Conservation (phyloP, 1,284 basidiomycete species). For the Heliocybe sulcata region DNA sequence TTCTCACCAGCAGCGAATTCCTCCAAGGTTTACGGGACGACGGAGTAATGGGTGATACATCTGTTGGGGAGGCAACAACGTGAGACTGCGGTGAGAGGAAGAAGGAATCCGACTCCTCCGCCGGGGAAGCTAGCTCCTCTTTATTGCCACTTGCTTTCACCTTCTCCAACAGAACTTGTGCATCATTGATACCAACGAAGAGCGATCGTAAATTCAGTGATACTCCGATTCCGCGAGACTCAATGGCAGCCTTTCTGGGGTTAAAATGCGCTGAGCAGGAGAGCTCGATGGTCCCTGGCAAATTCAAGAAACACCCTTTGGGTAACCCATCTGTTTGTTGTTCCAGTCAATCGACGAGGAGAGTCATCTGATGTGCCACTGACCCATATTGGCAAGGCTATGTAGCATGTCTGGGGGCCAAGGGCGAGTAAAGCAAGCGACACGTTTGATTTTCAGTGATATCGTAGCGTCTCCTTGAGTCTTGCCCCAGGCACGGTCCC, state of each 20-base stretch:
- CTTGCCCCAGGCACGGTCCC: conserved; percentile 61
- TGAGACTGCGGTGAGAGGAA: conserved; percentile 8
- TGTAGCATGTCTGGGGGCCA: conserved; percentile 7
- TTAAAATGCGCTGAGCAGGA: conserved; percentile 46
- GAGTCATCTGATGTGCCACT: background rate
- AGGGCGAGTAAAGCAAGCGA: conserved; percentile 34
- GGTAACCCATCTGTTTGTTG: conserved; percentile 2
- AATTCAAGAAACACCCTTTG: conserved; percentile 26
- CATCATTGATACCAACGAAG: conserved; percentile 38
- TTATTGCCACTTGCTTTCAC: conserved; percentile 12
- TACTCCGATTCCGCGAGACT: conserved; percentile 45
- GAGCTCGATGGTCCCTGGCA: conserved; percentile 35
- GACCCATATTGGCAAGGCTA: conserved; percentile 20
- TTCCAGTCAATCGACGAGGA: background rate
- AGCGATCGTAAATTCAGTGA: conserved; percentile 39
- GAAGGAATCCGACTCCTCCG: background rate
- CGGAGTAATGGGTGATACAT: conserved; percentile 23
- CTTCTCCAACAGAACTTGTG: conserved; percentile 29
- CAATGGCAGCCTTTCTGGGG: conserved; percentile 43
- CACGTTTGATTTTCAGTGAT: conserved; percentile 39
- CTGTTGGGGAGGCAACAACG: conserved; percentile 27
- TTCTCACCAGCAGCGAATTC: conserved; percentile 39
- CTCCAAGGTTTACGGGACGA: conserved; percentile 23
- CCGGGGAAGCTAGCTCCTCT: background rate
- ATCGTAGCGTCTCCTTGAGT: conserved; percentile 48